These are phyloP conservation scores for Alternaria atra DNA, from an alignment of 2,329 filamentous ascomycete species.

Conservation along the genomic window DNA sequence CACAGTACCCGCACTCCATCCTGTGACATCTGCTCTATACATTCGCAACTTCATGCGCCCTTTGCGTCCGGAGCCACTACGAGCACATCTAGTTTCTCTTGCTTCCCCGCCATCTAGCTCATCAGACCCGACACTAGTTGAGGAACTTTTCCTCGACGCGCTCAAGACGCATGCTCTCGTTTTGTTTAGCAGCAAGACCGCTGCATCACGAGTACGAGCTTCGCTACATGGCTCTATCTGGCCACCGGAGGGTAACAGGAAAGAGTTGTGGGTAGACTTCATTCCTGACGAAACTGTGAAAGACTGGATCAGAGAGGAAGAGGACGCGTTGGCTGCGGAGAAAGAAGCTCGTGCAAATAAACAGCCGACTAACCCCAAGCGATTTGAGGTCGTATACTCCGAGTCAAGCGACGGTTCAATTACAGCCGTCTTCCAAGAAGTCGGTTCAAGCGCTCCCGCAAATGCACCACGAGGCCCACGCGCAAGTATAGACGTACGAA, in stretches of 20 bases:
- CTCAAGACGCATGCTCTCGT: slow-evolving; percentile 91
- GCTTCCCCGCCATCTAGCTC: slow-evolving; percentile 67
- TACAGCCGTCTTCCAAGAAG: slow-evolving; percentile 45
- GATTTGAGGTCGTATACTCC: slow-evolving; percentile 45
- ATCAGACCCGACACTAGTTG: slow-evolving; percentile 64
- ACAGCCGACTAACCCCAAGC: slow-evolving; percentile 29
- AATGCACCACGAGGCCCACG: slow-evolving; percentile 37
- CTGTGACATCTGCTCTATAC: slow-evolving; percentile 68
- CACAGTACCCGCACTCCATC: slow-evolving; percentile 52
- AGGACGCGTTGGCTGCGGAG: slow-evolving; percentile 41
- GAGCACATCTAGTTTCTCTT: slow-evolving; percentile 73
- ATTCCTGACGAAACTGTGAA: slow-evolving; percentile 77
- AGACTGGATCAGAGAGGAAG: slow-evolving; percentile 72
- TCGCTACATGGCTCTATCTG: slow-evolving; percentile 81
- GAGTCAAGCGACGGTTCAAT: slow-evolving; percentile 28
- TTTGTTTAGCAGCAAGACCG: slow-evolving; percentile 71
- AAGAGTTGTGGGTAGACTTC: slow-evolving; percentile 88
- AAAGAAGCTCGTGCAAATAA: slow-evolving; percentile 38
- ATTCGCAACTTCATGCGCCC: slow-evolving; percentile 92
- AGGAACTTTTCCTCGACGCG: slow-evolving; percentile 79
- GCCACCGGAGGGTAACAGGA: slow-evolving; percentile 86
- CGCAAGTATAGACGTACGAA: slow-evolving; percentile 15
- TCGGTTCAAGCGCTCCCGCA: slow-evolving; percentile 38
- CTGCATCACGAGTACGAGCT: slow-evolving; percentile 79
- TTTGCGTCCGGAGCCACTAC: slow-evolving; percentile 73